Evolutionary conservation across 2,329 filamentous ascomycete species (phyloP).

Genomic region (Fusarium coicis): DNA sequence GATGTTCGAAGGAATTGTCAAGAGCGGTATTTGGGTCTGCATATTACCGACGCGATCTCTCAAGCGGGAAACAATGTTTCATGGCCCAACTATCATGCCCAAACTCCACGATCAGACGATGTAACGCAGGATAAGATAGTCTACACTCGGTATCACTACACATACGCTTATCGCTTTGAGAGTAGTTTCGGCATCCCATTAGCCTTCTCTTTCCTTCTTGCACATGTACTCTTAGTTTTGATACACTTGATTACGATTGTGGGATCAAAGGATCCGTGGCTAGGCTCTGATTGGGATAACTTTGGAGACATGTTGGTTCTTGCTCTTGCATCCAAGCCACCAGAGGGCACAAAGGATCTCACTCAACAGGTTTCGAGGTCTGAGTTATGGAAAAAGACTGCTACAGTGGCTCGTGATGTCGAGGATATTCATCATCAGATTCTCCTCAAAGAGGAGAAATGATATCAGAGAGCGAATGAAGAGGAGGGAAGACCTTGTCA

Average conservation of each 20-base stretch:
- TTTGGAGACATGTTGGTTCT: neutral
- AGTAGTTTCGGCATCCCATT: neutral
- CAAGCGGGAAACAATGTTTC: too few relatives aligned
- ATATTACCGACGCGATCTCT: too few relatives aligned
- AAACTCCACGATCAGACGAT: too few relatives aligned
- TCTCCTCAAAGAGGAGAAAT: neutral
- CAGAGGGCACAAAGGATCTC: accelerated
- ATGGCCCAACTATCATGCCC: too few relatives aligned
- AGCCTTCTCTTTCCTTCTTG: accelerated
- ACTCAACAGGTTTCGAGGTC: neutral
- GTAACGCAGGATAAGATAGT: too few relatives aligned
- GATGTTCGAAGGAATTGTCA: too few relatives aligned
- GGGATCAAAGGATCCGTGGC: neutral
- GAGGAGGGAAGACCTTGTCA: too few relatives aligned
- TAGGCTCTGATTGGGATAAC: neutral
- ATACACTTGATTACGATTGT: too few relatives aligned
- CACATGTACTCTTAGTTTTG: accelerated
- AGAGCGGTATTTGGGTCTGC: too few relatives aligned
- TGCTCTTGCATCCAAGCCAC: neutral
- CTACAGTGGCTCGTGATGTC: accelerated
- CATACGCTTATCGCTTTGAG: too few relatives aligned
- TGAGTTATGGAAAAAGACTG: neutral
- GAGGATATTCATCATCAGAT: accelerated
- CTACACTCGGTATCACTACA: too few relatives aligned
- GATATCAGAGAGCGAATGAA: neutral